A percentile compares a stretch with the other conserved stretches of the same genome.
Conservation (phyloP, 1,284 basidiomycete species). For the Anthracocystis setariae region DNA sequence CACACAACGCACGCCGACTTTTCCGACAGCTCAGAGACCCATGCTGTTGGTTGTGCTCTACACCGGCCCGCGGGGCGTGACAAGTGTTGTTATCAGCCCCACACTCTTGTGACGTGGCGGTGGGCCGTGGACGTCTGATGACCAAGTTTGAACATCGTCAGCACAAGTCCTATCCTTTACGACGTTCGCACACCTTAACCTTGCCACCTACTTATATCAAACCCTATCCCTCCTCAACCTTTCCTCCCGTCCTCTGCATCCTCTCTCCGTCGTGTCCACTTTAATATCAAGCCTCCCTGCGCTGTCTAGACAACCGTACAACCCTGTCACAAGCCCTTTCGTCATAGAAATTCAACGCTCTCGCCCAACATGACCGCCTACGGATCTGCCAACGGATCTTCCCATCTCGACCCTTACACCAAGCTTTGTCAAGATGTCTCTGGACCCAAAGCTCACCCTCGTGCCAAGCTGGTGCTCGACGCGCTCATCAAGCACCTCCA, state of each 20-base stretch:
- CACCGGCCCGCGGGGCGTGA: background rate
- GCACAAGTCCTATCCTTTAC: conserved; percentile 1
- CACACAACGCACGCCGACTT: background rate
- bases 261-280: no score
- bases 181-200: background rate
- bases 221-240: background rate
- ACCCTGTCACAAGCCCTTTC: no score
- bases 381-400: conserved; percentile 6
- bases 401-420: conserved; percentile 35
- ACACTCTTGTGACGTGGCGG: background rate
- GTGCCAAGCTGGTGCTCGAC: conserved; percentile 67
- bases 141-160: conserved; percentile 15
- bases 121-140: background rate
- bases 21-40: background rate
- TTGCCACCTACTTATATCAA: background rate
- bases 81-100: conserved; percentile 6
- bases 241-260: background rate
- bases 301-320: no score
- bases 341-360: background rate
- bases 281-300: no score
- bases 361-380: conserved; percentile 20
- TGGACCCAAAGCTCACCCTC: conserved; percentile 61
- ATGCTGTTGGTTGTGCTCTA: no score
- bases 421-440: conserved; percentile 38
- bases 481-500: conserved; percentile 67